Evolutionary conservation across 2,329 filamentous ascomycete genomes (phyloP), one percentile per base, ranked within the genome.

Genomic region (Colletotrichum orchidophilum): DNA sequence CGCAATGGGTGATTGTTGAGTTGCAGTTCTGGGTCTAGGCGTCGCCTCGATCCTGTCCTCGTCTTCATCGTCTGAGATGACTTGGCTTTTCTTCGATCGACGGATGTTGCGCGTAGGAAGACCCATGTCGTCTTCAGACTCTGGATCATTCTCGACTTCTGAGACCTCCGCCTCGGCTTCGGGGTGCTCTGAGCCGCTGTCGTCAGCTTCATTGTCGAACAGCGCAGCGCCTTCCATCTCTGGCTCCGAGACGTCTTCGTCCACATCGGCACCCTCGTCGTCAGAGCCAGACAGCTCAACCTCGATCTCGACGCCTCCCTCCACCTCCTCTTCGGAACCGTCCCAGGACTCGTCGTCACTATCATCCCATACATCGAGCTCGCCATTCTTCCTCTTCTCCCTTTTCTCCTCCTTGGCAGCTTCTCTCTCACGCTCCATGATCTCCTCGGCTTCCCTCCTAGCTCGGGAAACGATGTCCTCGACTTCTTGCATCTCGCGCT

Each of bases 391-490:
- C 74, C 74, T 82, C 77, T 74, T 80, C 72, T 81, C 83, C 76
- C 81, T 85, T 76, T 78, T 87, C 64, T 90, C 87, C 77, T 91
- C 90, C 82, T 93, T 96, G 0, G 90, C 90, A 54, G 90, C 91
- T 31, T 89, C 92, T 73, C 91, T 91, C 82, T 99, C 96, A 59
- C 90, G 86, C 76, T 92, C 90, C 81, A 92, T 92, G 60, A 98
- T 91, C 75, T 93, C 91, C 54, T 93, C 89, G 2, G 92, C 95
- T 78, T 98, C 94, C 72, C 91, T 87, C 68, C 95, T 88, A 24
- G 95, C 96, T 76, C 92, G 95, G 58, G 96, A 92, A 29, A 98
- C 89, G 71, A 98, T 88, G 77, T 98, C 93, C 75, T 98, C 96
- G 13, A 97, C 90, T 70, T 95, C 91, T 68, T 93, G 91, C 80